phyloP scores from a whole-genome alignment of 768 basidiomycete species.

The Leccinum subtestaceum region DNA sequence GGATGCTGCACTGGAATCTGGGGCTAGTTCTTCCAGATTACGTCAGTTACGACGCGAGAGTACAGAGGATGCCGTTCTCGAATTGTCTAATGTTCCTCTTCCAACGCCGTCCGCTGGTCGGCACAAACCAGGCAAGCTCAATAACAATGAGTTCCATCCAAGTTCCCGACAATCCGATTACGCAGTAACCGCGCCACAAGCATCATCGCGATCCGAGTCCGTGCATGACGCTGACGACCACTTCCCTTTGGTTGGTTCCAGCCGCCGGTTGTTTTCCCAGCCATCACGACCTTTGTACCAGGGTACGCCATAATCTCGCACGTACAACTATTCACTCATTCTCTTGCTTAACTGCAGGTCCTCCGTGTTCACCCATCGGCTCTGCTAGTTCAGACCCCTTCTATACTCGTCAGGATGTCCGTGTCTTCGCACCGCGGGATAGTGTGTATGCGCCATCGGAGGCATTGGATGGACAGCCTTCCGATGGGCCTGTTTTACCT shows the following conservation, averaged over 20 bases:
- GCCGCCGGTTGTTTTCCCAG: not conserved
- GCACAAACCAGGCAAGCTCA: not conserved
- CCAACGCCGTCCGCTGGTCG: constrained; percentile 9
- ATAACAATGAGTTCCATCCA: not conserved
- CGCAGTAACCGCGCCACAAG: constrained; percentile 17
- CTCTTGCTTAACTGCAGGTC: not conserved
- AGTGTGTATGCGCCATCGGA: not conserved
- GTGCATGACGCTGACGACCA: no score
- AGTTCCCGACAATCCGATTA: not conserved
- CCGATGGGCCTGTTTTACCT: constrained; percentile 1
- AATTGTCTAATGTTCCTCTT: not conserved
- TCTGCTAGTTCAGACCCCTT: constrained; percentile 1
- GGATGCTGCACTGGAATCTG: constrained; percentile 2
- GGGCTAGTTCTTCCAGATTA: not conserved
- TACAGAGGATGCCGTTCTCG: not conserved
- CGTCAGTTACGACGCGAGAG: not conserved
- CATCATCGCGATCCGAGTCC: constrained; percentile 4
- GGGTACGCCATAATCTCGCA: not conserved
- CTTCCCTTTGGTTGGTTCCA: constrained; percentile 5
- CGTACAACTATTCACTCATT: not conserved
- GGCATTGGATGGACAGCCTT: constrained; percentile 1
- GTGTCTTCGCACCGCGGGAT: not conserved
- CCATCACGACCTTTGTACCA: not conserved
- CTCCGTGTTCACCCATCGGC: not conserved
- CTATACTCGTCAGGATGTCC: not conserved